phyloP scores from a whole-genome alignment of 73 alveolate genomes.

The Symbiodinium natans region DNA sequence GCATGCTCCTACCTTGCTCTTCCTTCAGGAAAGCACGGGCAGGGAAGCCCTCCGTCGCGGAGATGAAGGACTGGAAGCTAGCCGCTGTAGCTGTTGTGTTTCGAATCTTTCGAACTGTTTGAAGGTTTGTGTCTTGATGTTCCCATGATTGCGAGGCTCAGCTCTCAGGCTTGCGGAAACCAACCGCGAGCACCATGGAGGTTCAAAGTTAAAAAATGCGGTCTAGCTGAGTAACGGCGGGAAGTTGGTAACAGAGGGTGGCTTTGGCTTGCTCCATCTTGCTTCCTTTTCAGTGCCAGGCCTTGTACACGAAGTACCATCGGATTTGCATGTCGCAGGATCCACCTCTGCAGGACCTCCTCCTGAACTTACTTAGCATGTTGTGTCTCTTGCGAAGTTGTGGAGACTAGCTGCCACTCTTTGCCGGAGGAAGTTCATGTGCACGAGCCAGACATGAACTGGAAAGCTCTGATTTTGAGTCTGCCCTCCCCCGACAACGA shows the following conservation, averaged over 20 bases:
- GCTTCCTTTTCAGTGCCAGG: not conserved
- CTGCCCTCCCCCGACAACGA: conserved; percentile 74
- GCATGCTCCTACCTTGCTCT: no score
- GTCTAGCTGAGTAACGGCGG: not conserved
- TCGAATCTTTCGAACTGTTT: no score
- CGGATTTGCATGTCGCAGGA: conserved; percentile 70
- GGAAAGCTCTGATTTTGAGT: conserved; percentile 65
- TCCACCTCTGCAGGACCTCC: conserved; percentile 43
- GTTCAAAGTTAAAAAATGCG: not conserved
- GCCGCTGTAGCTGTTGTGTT: no score
- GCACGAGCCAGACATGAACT: conserved; percentile 60
- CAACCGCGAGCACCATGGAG: conserved; percentile 53
- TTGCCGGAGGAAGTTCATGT: conserved; percentile 31
- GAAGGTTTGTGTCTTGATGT: not conserved
- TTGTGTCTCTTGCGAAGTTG: not conserved
- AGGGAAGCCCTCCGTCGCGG: conserved; percentile 84
- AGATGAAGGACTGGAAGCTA: conserved; percentile 75
- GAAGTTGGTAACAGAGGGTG: no score
- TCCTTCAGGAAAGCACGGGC: conserved; percentile 69
- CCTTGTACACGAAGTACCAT: conserved; percentile 62
- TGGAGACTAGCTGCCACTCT: not conserved
- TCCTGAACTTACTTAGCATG: not conserved
- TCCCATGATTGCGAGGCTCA: no score
- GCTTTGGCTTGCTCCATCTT: no score
- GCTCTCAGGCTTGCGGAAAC: conserved; percentile 60